Conservation (phyloP, 495 filamentous ascomycete genomes). For the Penicillium fimorum region DNA sequence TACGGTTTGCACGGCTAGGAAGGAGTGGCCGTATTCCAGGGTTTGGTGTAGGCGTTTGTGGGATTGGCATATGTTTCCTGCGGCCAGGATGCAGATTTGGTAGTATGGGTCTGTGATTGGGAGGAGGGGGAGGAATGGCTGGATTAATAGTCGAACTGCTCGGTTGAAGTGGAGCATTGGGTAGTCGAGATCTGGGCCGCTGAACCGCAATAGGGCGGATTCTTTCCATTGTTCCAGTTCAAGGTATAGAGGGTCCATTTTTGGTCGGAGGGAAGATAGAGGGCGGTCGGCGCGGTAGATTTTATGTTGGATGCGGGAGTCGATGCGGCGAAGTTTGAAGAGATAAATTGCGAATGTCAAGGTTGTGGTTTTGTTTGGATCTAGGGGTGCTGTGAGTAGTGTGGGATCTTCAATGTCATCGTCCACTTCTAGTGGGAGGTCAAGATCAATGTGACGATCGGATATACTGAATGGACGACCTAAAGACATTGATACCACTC, state of each 20-base stretch:
- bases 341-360: constrained; percentile 52
- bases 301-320: constrained; percentile 53
- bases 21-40: constrained; percentile 54
- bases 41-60: constrained; percentile 54
- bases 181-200: constrained; percentile 46
- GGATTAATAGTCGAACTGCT: constrained; percentile 50
- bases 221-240: constrained; percentile 54
- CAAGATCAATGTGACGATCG: constrained; percentile 53
- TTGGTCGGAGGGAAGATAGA: constrained; percentile 43
- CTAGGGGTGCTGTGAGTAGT: constrained; percentile 34
- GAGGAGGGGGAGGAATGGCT: constrained; percentile 51
- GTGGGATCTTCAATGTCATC: constrained; percentile 48
- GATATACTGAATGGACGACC: constrained; percentile 53
- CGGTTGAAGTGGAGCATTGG: constrained; percentile 53
- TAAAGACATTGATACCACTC: constrained; percentile 50
- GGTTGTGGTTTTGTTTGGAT: constrained; percentile 36
- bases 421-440: constrained; percentile 48
- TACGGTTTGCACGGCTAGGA: constrained; percentile 54
- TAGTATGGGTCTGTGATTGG: constrained; percentile 50
- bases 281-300: constrained; percentile 55
- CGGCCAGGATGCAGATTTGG: constrained; percentile 49
- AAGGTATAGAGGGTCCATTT: constrained; percentile 50
- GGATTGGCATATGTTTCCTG: constrained; percentile 53
- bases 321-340: constrained; percentile 49
- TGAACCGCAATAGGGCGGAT: constrained; percentile 39